phyloP scores from a whole-genome alignment of 1,284 basidiomycete species.

The Pulchroboletus neoregius region DNA sequence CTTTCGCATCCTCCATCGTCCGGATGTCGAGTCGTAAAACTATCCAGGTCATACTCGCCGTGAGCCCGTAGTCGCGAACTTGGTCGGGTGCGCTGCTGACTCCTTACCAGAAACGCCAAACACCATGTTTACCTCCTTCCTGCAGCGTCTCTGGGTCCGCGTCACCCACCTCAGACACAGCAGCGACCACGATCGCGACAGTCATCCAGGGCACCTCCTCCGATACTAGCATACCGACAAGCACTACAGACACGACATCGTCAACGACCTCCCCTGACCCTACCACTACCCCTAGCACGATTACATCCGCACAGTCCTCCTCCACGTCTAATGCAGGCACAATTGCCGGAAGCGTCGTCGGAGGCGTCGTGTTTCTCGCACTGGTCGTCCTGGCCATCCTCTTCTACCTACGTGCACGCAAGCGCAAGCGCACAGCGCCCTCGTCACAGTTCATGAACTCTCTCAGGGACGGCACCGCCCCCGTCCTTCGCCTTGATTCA shows the following conservation, averaged over 20 bases:
- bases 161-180: too few relatives aligned
- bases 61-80: not conserved
- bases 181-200: too few relatives aligned
- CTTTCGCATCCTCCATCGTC: not conserved
- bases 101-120: constrained; percentile 6
- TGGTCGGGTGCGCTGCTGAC: constrained; percentile 1
- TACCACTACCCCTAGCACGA: not conserved
- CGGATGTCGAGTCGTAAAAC: constrained; percentile 6
- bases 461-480: constrained; percentile 21
- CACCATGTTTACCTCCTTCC: not conserved
- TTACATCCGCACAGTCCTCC: not conserved
- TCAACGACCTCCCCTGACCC: not conserved
- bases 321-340: constrained; percentile 27
- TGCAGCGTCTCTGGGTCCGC: too few relatives aligned
- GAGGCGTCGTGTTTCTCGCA: constrained; percentile 33
- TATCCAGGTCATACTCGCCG: not conserved
- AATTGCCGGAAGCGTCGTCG: constrained; percentile 44
- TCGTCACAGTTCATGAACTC: constrained; percentile 46
- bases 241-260: not conserved
- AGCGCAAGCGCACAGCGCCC: constrained; percentile 41
- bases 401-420: constrained; percentile 36
- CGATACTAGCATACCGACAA: too few relatives aligned
- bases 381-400: constrained; percentile 29
- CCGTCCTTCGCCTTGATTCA: constrained; percentile 29
- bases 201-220: too few relatives aligned